Base-by-base conservation (phyloP, 2,329 filamentous ascomycete species). In the Fusarium mundagurra region DNA sequence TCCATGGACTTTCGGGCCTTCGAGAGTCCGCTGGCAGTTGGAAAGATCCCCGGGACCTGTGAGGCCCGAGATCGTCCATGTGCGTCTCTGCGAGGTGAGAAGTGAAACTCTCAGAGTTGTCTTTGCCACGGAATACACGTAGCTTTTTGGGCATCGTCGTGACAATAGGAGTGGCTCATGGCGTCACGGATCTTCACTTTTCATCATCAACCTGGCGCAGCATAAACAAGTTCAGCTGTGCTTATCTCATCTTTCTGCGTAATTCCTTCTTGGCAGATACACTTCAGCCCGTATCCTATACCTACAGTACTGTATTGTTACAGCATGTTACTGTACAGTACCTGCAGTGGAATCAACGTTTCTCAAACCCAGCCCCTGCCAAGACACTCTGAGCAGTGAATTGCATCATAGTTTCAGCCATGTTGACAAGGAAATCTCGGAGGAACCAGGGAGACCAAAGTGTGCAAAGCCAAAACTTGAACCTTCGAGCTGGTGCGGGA, bases 361-460 rank as follows among this genome's bases (percentile, higher is more conserved):
- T 74, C 69, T 51, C 36, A 59, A 41, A 58, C 61, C 62, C 64
- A 76, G 75, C 75, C 72, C 70, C 72, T 77, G 76, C 75, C 68
- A 77, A 77, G 76, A 57, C 55, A 41, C 24, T n/a, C 57, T 62
- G 63, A 68, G 54, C 57, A 41, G 62, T 66, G 72, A 47, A 64
- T 69, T 71, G 59, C 72, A 75, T 73, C 73, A 74, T 53, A 34
- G 70, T 75, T 44, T 64, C 58, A 75, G 72, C 64, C 61, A 74
- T 74, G 47, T 47, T 58, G 64, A 61, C 38, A 41, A 34, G 50
- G 34, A 43, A 38, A 59, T 29, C 8, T 64, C 48, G 48, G 66
- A 69, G 55, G 36, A 53, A 43, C 18, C 18, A 57, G 50, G 67
- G 4, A 36, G 45, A 53, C 34, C 38, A 18, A 38, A 47, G 34